phyloP scores from a whole-genome alignment of 129 eudicot species.

The Tagetes patula region DNA sequence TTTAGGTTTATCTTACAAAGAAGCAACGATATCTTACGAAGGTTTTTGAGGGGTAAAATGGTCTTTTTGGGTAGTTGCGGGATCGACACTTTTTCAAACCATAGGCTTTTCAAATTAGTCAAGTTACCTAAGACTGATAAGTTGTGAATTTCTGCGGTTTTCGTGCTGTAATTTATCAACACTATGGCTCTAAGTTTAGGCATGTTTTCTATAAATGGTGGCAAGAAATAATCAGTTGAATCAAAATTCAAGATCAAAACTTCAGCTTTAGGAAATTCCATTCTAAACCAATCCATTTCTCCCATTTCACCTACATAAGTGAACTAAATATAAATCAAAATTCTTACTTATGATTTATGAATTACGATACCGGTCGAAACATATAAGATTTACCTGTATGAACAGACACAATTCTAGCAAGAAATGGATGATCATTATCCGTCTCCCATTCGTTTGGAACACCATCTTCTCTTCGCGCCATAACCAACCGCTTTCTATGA shows the following conservation, averaged over 20 bases:
- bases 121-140: conserved; percentile 47
- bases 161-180: conserved; percentile 57
- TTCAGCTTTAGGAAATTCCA: conserved; percentile 93
- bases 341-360: neutral
- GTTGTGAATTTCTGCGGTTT: conserved; percentile 59
- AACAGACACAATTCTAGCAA: conserved; percentile 71
- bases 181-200: conserved; percentile 75
- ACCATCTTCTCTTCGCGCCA: conserved; percentile 77
- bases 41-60: conserved; percentile 52
- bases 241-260: conserved; percentile 74
- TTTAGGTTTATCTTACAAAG: conserved; percentile 58
- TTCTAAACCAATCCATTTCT: conserved; percentile 70
- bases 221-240: conserved; percentile 59
- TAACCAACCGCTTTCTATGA: conserved; percentile 60
- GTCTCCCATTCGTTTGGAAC: conserved; percentile 96
- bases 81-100: conserved; percentile 69
- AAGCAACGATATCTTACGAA: conserved; percentile 58
- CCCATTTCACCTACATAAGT: conserved; percentile 68
- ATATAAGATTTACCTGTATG: conserved; percentile 60
- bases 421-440: conserved; percentile 62
- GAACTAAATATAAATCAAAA: neutral
- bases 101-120: conserved; percentile 69
- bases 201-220: conserved; percentile 79
- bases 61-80: conserved; percentile 57
- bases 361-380: neutral